Base-by-base conservation (phyloP, 345 rosid genomes). In the Corymbia maculata region DNA sequence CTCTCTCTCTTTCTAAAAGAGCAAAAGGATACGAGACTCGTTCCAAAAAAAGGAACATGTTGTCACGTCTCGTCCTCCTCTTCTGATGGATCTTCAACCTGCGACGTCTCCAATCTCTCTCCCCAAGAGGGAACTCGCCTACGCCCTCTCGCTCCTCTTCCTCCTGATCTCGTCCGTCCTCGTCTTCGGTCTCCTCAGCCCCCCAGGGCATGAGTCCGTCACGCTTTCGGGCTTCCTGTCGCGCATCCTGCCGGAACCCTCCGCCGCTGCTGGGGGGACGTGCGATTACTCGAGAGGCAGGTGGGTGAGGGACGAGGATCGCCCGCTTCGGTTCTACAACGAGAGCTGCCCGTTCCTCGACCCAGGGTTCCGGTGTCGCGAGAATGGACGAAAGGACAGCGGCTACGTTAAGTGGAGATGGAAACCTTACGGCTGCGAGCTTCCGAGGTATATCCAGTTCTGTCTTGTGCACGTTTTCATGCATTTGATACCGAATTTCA, bases 331-430 rank as follows among this genome's bases (percentile, higher is more conserved):
- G 19, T 85, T 92, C 17, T 94, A 97, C 59, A 86, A 87, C 4
- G 97, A 97, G 68, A 90, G 88, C 59, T 97, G 97, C 93, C 93
- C 91, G 36, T 97, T 97, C 90, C 97, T 97, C 86, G 97, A 95
- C 90, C 94, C 96, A 0, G 99, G 98, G 9, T 96, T 97, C 87
- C 95, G 93, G 5, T 96, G 98, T 86, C 93, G 80, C 16, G 85
- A 82, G 10, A 92, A 92, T 36, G 98, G 99, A 53, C 93, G 98
- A 88, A 90, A 88, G n/a, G 96, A 96, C 86, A 86, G 86, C 0
- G 95, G 89, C 86, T 95, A 91, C 91, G 96, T 87, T 16, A 92
- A 93, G 59, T 95, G 98, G 99, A 92, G 95, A 86, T 96, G 99
- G 97, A 95, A 97, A 87, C 97, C 98, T 7, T 51, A 94, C 42